These are phyloP conservation scores for Endocalyx cinctus DNA, from an alignment of 2,329 filamentous ascomycete genomes.

Conservation along the genomic window DNA sequence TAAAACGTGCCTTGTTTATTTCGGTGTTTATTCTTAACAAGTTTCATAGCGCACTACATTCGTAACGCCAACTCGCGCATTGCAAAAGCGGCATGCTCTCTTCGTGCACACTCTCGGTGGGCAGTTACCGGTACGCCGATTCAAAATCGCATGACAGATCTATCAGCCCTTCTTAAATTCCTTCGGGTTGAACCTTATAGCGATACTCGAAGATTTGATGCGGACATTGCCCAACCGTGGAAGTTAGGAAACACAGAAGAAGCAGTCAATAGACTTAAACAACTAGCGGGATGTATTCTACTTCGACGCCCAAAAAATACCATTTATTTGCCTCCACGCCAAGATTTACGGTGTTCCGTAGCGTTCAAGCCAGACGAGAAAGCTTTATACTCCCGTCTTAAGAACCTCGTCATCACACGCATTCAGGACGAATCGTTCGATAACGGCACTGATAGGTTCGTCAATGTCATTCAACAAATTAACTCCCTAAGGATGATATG, in stretches of 20 bases:
- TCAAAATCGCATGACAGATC: constrained; percentile 40
- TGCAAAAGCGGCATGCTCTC: constrained; percentile 31
- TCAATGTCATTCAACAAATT: constrained; percentile 41
- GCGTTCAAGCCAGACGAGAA: constrained; percentile 33
- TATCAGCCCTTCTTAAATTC: constrained; percentile 39
- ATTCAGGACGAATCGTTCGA: constrained; percentile 33
- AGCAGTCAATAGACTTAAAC: constrained; percentile 34
- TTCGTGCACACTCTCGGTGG: constrained; percentile 36
- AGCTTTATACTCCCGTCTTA: constrained; percentile 28
- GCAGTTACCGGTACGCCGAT: constrained; percentile 45
- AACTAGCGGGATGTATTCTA: constrained; percentile 31
- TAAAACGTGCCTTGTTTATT: constrained; percentile 1
- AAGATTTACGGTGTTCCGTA: constrained; percentile 29
- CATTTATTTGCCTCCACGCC: constrained; percentile 32
- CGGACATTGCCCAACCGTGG: constrained; percentile 34
- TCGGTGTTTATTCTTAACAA: no score
- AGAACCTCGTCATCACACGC: constrained; percentile 18
- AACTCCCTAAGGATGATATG: constrained; percentile 41
- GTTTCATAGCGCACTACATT: constrained; percentile 39
- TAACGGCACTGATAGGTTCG: constrained; percentile 19
- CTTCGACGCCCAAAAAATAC: constrained; percentile 35
- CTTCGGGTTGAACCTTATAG: constrained; percentile 37
- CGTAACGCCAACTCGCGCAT: constrained; percentile 30
- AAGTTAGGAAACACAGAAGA: constrained; percentile 31
- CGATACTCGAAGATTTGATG: constrained; percentile 32